Conservation (phyloP, 805 yeast species). For the Wickerhamomyces strasburgensis region DNA sequence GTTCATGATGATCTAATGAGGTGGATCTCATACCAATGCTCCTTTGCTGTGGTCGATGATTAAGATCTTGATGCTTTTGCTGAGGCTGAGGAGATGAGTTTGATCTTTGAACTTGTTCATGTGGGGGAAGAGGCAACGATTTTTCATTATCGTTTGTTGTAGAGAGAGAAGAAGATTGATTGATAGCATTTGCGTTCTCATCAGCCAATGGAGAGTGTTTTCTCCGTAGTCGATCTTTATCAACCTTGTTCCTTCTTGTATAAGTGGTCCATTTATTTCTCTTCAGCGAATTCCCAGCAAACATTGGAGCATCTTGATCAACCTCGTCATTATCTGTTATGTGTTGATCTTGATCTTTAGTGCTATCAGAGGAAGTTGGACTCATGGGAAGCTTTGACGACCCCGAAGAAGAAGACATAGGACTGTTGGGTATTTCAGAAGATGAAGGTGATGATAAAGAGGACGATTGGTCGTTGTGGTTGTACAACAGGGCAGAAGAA, state of each 20-base stretch:
- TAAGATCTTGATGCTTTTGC: constrained; percentile 9
- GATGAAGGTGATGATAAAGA: not conserved
- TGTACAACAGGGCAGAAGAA: too few species aligned
- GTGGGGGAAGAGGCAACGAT: not conserved
- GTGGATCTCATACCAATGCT: too few species aligned
- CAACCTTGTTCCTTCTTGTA: constrained; percentile 32
- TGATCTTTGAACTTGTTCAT: too few species aligned
- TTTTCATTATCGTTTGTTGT: too few species aligned
- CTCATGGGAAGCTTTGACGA: too few species aligned
- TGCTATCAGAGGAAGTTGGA: too few species aligned
- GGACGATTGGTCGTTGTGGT: not conserved
- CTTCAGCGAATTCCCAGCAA: constrained; percentile 29
- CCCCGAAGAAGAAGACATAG: too few species aligned
- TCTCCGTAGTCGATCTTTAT: constrained; percentile 5
- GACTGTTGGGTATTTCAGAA: not conserved
- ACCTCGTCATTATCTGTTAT: constrained; percentile 12
- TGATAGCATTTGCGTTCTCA: constrained; percentile 2
- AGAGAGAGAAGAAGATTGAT: too few species aligned
- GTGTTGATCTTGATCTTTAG: not conserved
- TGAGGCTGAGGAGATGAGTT: constrained; percentile 7
- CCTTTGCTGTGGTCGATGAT: constrained; percentile 2
- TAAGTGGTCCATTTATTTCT: constrained; percentile 50
- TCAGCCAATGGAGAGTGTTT: constrained; percentile 15
- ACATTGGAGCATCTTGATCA: constrained; percentile 24
- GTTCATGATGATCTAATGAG: too few species aligned